Percentiles rank a stretch among this genome's conserved stretches.
phyloP scores from a whole-genome alignment of 305 asterid species.

The Fraxinus angustifolia region DNA sequence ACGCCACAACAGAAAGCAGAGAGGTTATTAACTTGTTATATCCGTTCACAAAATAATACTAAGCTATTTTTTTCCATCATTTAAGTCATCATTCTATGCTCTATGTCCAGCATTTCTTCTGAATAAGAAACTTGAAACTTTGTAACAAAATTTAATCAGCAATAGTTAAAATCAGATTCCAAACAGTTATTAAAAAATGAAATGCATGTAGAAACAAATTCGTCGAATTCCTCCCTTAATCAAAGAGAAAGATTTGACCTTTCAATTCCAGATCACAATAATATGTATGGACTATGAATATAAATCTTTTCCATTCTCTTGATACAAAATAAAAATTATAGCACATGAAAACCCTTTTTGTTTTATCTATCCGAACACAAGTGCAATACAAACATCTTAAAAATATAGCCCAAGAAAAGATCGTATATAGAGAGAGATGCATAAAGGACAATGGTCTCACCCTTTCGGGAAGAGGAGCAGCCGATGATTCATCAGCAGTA shows the following conservation, averaged over 20 bases:
- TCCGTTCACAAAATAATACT: neutral
- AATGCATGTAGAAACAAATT: neutral
- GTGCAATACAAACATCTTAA: neutral
- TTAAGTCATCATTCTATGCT: neutral
- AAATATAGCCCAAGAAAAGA: neutral
- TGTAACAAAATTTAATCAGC: neutral
- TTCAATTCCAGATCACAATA: constrained; percentile 16
- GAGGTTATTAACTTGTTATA: neutral
- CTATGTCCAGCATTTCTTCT: neutral
- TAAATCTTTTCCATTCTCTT: neutral
- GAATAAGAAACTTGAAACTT: neutral
- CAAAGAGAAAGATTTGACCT: constrained; percentile 18
- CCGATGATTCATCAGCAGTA: constrained; percentile 51
- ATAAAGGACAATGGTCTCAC: constrained; percentile 29
- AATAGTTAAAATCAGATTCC: neutral
- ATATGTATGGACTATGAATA: constrained; percentile 1
- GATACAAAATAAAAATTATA: neutral
- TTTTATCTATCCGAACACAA: neutral
- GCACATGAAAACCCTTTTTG: neutral
- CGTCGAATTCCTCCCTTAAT: constrained; percentile 2
- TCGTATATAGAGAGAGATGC: neutral
- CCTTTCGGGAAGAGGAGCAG: constrained; percentile 66
- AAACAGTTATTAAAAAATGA: neutral
- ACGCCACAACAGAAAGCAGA: neutral
- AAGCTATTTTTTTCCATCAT: neutral